A percentile compares a stretch with the other conserved stretches of the same genome.
phyloP scores from a whole-genome alignment of 352 stramenopile species.

The Pythium coloratum region DNA sequence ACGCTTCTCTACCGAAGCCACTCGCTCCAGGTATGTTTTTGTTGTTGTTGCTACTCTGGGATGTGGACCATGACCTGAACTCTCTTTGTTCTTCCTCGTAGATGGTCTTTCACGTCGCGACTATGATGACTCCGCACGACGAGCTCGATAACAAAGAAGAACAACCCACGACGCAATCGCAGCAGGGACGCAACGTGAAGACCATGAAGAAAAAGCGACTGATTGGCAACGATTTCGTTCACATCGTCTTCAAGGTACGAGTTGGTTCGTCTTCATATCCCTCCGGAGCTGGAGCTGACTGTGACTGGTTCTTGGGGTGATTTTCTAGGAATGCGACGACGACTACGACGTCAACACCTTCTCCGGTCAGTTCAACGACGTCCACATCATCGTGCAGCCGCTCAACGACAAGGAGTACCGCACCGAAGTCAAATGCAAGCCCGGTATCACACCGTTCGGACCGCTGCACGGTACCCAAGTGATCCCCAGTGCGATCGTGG shows the following conservation, averaged over 20 bases:
- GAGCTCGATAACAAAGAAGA: slow-evolving; percentile 9
- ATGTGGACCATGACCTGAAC: neutral
- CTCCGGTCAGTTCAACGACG: slow-evolving; percentile 84
- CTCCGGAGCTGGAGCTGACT: neutral
- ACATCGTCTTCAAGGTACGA: slow-evolving; percentile 73
- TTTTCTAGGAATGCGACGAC: slow-evolving; percentile 62
- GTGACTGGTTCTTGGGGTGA: neutral
- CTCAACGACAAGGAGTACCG: slow-evolving; percentile 76
- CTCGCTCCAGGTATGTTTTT: slow-evolving; percentile 52
- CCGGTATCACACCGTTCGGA: slow-evolving; percentile 69
- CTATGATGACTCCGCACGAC: slow-evolving; percentile 65
- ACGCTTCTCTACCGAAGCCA: slow-evolving; percentile 69
- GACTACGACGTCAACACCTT: slow-evolving; percentile 77
- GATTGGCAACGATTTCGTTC: slow-evolving; percentile 89
- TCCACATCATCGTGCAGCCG: slow-evolving; percentile 86
- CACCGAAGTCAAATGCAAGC: slow-evolving; percentile 70
- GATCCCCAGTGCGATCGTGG: slow-evolving; percentile 58
- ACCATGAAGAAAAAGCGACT: slow-evolving; percentile 86
- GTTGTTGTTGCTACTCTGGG: neutral
- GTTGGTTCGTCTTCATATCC: too few species aligned
- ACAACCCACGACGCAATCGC: neutral
- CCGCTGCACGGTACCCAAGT: slow-evolving; percentile 77
- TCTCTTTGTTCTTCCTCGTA: slow-evolving; percentile 28
- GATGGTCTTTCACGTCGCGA: slow-evolving; percentile 88
- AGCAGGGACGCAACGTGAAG: neutral